Evolutionary conservation across 371 early-diverging fungal species (phyloP).

Genomic region (Choanephora cucurbitarum): DNA sequence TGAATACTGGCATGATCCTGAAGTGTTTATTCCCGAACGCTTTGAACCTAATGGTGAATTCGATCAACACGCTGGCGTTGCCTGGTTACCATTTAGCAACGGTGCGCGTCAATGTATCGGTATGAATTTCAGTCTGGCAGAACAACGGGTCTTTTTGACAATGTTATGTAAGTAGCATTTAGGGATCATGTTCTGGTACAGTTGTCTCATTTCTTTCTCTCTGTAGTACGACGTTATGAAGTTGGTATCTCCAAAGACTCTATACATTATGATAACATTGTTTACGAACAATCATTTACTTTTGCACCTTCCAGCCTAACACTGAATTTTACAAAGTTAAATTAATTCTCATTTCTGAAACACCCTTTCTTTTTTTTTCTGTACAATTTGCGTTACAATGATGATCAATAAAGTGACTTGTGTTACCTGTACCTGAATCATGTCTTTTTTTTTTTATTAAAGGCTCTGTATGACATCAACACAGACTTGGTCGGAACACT

Average conservation of each 20-base stretch:
- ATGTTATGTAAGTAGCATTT: conserved; percentile 27
- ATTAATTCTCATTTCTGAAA: too few species aligned
- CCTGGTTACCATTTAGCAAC: conserved; percentile 51
- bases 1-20: conserved; percentile 36
- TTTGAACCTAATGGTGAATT: conserved; percentile 36
- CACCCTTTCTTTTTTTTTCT: too few species aligned
- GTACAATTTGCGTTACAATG: too few species aligned
- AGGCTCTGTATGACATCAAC: too few species aligned
- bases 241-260: conserved; percentile 22
- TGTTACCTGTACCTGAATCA: too few species aligned
- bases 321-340: conserved; percentile 6
- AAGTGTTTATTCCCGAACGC: conserved; percentile 50
- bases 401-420: too few species aligned
- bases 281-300: not conserved
- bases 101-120: conserved; percentile 56
- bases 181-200: too few species aligned
- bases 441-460: too few species aligned
- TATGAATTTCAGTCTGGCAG: conserved; percentile 49
- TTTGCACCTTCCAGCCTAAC: not conserved
- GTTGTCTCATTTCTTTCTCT: too few species aligned
- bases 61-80: conserved; percentile 24
- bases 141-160: conserved; percentile 46
- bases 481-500: too few species aligned
- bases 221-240: conserved; percentile 28
- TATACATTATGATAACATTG: conserved; percentile 17